Conservation (phyloP, 495 filamentous ascomycete genomes). For the Hypomontagnella submonticulosa region DNA sequence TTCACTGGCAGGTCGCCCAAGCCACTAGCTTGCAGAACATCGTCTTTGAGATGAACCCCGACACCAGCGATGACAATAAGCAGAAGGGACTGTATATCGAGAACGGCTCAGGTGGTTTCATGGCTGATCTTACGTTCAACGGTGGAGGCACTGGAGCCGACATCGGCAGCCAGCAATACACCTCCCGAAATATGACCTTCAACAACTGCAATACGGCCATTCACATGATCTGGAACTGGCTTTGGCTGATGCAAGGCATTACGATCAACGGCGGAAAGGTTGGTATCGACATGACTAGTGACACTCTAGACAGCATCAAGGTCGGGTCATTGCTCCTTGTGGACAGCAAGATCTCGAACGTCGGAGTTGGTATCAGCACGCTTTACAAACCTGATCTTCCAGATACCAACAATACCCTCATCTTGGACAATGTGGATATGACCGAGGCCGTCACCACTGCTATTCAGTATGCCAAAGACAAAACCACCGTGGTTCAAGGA, state of each 20-base stretch:
- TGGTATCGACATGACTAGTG: constrained; percentile 84
- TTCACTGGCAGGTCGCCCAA: constrained; percentile 98
- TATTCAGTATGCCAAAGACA: constrained; percentile 66
- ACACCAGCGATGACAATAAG: constrained; percentile 72
- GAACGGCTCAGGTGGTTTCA: constrained; percentile 91
- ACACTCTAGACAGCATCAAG: constrained; percentile 66
- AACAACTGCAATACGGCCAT: constrained; percentile 89
- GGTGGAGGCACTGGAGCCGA: constrained; percentile 87
- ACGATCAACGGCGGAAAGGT: constrained; percentile 82
- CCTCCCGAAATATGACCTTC: constrained; percentile 90
- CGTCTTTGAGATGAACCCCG: constrained; percentile 85
- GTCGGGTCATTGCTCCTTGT: constrained; percentile 85
- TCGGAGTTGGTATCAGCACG: constrained; percentile 77
- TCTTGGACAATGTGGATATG: constrained; percentile 90
- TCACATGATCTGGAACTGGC: constrained; percentile 96
- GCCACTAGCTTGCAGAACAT: constrained; percentile 93
- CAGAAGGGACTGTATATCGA: constrained; percentile 98
- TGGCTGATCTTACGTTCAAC: constrained; percentile 87
- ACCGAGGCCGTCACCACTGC: constrained; percentile 59
- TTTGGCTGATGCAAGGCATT: constrained; percentile 86
- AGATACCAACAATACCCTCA: constrained; percentile 76
- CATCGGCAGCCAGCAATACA: constrained; percentile 95
- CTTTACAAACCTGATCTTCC: constrained; percentile 72
- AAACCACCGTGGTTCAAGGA: constrained; percentile 72
- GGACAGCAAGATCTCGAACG: constrained; percentile 81